Evolutionary conservation across 345 rosid species (phyloP).

Genomic region (Eucalyptus cloeziana): DNA sequence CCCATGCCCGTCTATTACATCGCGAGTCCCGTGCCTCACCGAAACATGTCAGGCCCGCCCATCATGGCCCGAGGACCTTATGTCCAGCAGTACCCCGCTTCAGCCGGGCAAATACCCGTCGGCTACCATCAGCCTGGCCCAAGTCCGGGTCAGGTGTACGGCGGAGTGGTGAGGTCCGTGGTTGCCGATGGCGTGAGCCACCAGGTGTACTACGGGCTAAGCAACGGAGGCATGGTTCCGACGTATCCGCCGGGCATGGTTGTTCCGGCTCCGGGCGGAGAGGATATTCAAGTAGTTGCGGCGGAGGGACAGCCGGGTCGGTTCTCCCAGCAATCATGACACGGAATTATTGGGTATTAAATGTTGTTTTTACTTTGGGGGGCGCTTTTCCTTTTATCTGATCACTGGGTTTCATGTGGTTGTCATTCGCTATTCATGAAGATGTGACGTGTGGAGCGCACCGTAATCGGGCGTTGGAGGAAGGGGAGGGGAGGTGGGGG

Average conservation of each 20-base stretch:
- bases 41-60: constrained; percentile 36
- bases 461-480: background rate
- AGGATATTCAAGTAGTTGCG: constrained; percentile 29
- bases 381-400: background rate
- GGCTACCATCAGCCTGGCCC: constrained; percentile 53
- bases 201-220: constrained; percentile 53
- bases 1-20: constrained; percentile 62
- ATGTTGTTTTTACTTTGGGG: background rate
- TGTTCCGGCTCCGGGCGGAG: constrained; percentile 36
- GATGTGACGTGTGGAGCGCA: background rate
- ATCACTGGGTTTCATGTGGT: background rate
- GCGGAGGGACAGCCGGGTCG: constrained; percentile 35
- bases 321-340: constrained; percentile 12
- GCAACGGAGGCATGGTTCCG: constrained; percentile 31
- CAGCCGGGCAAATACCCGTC: constrained; percentile 41
- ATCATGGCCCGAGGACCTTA: constrained; percentile 32
- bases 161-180: constrained; percentile 28
- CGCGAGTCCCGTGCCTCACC: constrained; percentile 29
- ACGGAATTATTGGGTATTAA: background rate
- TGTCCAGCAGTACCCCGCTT: constrained; percentile 35
- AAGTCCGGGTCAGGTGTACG: constrained; percentile 47
- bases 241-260: constrained; percentile 41
- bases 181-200: constrained; percentile 21
- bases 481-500: too few species aligned
- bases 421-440: background rate